A percentile compares a stretch with the other conserved stretches of the same genome.
phyloP scores from a whole-genome alignment of 495 filamentous ascomycete genomes.

The Penicillium soppii region DNA sequence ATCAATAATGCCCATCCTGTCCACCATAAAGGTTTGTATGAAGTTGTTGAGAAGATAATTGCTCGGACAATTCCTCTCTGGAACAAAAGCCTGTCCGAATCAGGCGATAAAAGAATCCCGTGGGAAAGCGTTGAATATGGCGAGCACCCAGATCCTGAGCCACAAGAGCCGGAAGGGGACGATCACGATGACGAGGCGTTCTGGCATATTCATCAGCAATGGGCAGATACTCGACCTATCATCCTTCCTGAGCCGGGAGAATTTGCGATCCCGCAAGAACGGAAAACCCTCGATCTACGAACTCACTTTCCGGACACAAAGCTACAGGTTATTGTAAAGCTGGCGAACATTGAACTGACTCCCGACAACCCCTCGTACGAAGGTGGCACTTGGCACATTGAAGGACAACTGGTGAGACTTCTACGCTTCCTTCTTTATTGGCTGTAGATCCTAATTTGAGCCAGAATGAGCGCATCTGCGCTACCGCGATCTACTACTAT shows the following conservation, averaged over 20 bases:
- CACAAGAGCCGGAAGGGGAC: neutral
- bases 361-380: conserved; percentile 54
- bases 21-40: conserved; percentile 48
- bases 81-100: conserved; percentile 28
- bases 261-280: neutral
- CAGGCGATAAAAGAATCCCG: conserved; percentile 9
- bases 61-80: conserved; percentile 51
- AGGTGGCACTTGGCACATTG: conserved; percentile 56
- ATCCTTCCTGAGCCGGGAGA: conserved; percentile 35
- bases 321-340: conserved; percentile 64
- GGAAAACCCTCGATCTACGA: conserved; percentile 22
- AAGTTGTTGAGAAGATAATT: conserved; percentile 50
- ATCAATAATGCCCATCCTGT: conserved; percentile 62
- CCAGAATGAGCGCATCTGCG: conserved; percentile 56
- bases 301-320: conserved; percentile 28
- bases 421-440: neutral
- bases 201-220: neutral
- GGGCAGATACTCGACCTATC: conserved; percentile 8
- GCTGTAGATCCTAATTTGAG: neutral
- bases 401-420: conserved; percentile 46
- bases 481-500: conserved; percentile 63
- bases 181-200: conserved; percentile 1
- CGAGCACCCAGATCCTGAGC: conserved; percentile 6
- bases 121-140: conserved; percentile 18
- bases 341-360: conserved; percentile 60